Percentiles rank a stretch among this genome's conserved stretches.
Conservation (phyloP, 441 rosid species). For the Adansonia gregorii region DNA sequence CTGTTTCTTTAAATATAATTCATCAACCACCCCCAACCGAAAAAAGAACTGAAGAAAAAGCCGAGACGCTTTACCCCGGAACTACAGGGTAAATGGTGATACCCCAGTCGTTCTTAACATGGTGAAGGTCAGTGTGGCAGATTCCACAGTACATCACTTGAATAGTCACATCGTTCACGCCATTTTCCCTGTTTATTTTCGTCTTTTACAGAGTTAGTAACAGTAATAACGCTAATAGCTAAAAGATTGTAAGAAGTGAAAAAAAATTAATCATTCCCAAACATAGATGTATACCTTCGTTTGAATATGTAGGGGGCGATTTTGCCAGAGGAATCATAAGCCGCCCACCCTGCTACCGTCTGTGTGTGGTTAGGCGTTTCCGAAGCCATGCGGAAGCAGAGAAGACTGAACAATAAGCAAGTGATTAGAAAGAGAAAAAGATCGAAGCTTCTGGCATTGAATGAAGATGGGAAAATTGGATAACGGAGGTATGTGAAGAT, state of each 20-base stretch:
- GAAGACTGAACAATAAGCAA: neutral
- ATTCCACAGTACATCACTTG: conserved; percentile 72
- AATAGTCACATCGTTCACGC: conserved; percentile 69
- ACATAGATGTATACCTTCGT: conserved; percentile 41
- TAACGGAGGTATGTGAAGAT: neutral
- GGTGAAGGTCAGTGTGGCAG: conserved; percentile 75
- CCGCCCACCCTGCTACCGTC: conserved; percentile 63
- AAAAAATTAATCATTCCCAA: neutral
- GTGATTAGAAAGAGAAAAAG: neutral
- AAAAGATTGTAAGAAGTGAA: neutral
- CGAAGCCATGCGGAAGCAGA: conserved; percentile 39
- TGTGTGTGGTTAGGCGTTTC: conserved; percentile 58
- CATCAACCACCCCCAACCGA: neutral
- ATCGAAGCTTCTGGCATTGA: neutral
- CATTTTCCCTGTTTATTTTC: conserved; percentile 54
- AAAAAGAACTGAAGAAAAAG: conserved; percentile 21
- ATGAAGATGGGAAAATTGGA: neutral
- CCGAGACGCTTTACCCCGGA: conserved; percentile 56
- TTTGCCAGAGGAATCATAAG: conserved; percentile 52
- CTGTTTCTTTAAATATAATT: neutral
- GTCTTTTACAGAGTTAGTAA: conserved; percentile 1
- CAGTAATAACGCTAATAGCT: neutral
- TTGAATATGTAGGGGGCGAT: conserved; percentile 53
- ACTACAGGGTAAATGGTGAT: conserved; percentile 74
- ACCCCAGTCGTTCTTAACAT: conserved; percentile 73